phyloP scores from a whole-genome alignment of 176 grass and related monocot species.

The Puya raimondii region DNA sequence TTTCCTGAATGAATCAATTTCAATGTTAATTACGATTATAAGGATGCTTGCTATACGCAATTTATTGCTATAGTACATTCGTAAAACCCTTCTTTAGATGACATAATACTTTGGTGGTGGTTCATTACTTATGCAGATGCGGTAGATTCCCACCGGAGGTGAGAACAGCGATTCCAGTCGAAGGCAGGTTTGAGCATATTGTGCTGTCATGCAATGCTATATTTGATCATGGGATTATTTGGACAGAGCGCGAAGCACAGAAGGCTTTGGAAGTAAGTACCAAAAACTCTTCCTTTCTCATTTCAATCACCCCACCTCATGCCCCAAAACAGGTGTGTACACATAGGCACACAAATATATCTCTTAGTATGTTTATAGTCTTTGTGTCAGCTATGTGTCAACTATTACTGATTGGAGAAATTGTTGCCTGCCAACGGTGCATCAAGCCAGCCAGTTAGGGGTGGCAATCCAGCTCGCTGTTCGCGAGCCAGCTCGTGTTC shows the following conservation, averaged over 20 bases:
- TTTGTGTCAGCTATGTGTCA: too few species aligned
- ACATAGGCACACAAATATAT: background rate
- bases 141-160: conserved; percentile 90
- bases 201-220: conserved; percentile 93
- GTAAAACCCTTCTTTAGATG: background rate
- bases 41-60: too few species aligned
- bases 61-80: too few species aligned
- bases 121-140: conserved; percentile 39
- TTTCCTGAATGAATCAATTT: too few species aligned
- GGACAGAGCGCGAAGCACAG: conserved; percentile 77
- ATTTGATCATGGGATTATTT: conserved; percentile 84
- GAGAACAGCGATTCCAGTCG: conserved; percentile 91
- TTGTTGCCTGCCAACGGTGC: too few species aligned
- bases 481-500: too few species aligned
- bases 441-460: too few species aligned
- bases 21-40: too few species aligned
- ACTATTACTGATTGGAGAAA: too few species aligned
- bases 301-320: background rate
- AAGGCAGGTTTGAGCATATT: conserved; percentile 94
- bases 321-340: too few species aligned
- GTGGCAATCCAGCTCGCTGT: too few species aligned
- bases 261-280: conserved; percentile 66
- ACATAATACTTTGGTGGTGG: background rate
- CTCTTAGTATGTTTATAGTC: too few species aligned
- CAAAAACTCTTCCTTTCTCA: background rate